Evolutionary conservation across 2,329 filamentous ascomycete species (phyloP), one percentile per base, ranked within the genome.

Genomic region (Stachybotrys elegans): DNA sequence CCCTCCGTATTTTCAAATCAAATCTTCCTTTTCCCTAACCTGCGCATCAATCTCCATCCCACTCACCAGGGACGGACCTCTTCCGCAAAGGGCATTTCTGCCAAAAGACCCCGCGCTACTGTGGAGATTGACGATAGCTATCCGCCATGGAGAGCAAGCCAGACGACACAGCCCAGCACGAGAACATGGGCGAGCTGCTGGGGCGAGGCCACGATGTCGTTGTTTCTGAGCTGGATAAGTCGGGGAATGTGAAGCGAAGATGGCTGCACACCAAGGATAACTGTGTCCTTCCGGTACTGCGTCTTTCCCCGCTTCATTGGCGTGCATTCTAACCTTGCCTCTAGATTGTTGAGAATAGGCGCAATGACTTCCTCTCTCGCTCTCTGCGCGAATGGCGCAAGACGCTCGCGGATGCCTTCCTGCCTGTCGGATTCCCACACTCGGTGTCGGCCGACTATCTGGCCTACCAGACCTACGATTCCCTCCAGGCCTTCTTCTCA

Each of bases 361-460:
- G 52, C 8, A 59, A 54, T 31, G 47, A 53, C 25, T 46, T 55
- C 25, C 51, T 62, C 17, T 55, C 53, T 9, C 56, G 57, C 5
- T 63, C 57, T 3, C 40, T 65, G 9, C 48, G 54, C 9, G 62
- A 62, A 42, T 66, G 61, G 61, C 57, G 57, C 49, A 71, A 70
- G 48, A 59, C 61, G 8, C 59, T 90, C 14, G 55, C 51, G 34
- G 83, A 88, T 52, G 78, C 91, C 22, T 95, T 95, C 59, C 74
- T 95, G 1, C 91, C 91, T 1, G 83, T 86, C 2, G 90, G 90
- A n/a, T 96, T 85, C 63, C 91, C 90, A 1, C 79, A 90, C 52
- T 93, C 84, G 40, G 91, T 96, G 22, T 92, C 86, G 2, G 71
- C 79, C 13, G 90, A 96, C 64, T 96, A 96, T 64, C 71, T 89